Conservation (phyloP, 1,139 yeast species). For the Trichomonascaceae sp. region DNA sequence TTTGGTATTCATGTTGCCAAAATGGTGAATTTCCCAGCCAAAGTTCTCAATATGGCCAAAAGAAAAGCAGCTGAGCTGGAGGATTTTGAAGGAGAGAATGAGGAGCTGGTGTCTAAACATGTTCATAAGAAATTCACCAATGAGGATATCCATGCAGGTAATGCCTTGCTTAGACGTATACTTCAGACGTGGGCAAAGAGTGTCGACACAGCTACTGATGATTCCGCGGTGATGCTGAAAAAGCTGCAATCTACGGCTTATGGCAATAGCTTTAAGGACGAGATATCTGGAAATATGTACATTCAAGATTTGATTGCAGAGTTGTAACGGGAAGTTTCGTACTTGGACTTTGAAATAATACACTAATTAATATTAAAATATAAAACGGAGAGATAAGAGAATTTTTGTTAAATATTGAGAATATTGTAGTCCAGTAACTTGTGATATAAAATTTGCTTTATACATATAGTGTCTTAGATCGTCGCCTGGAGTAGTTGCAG, state of each 20-base stretch:
- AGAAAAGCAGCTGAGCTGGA: conserved; percentile 87
- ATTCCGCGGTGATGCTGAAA: conserved; percentile 37
- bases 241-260: conserved; percentile 36
- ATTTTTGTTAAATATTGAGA: no score
- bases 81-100: conserved; percentile 47
- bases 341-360: no score
- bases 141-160: conserved; percentile 46
- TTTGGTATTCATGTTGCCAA: conserved; percentile 98
- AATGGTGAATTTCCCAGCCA: conserved; percentile 82
- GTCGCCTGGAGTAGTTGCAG: no score
- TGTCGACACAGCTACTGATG: conserved; percentile 39
- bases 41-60: conserved; percentile 90
- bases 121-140: conserved; percentile 41
- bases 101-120: conserved; percentile 19
- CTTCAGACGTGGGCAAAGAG: conserved; percentile 56
- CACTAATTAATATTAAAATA: no score
- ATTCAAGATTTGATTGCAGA: conserved; percentile 18
- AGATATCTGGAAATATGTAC: conserved; percentile 14
- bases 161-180: conserved; percentile 47
- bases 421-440: no score
- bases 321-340: neutral
- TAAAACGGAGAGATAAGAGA: no score
- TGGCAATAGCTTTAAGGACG: conserved; percentile 12
- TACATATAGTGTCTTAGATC: no score
- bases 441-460: no score